phyloP scores from a whole-genome alignment of 1,139 yeast species.

The Candida tropicalis region DNA sequence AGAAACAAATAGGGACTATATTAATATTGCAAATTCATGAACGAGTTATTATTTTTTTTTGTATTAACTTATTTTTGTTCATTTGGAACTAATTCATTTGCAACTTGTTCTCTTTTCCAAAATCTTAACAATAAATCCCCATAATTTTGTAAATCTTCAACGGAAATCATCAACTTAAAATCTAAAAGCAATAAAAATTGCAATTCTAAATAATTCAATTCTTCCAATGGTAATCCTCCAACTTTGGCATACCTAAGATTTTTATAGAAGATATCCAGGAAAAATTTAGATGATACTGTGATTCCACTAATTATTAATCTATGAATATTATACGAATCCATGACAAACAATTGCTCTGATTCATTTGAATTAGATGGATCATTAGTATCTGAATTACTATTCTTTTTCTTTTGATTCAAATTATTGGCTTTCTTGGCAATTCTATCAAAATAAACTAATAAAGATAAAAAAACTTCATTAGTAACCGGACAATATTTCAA shows the following conservation, averaged over 20 bases:
- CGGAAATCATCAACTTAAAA: conserved; percentile 82
- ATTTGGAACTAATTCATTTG: conserved; percentile 35
- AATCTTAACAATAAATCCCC: conserved; percentile 84
- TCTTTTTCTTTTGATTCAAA: conserved; percentile 30
- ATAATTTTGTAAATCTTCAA: conserved; percentile 88
- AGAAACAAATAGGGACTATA: background rate
- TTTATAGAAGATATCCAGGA: conserved; percentile 93
- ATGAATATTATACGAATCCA: conserved; percentile 96
- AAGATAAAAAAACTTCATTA: conserved; percentile 88
- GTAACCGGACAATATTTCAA: conserved; percentile 97
- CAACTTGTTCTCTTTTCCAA: conserved; percentile 70
- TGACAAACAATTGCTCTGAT: conserved; percentile 71
- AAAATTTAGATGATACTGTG: conserved; percentile 93
- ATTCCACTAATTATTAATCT: conserved; percentile 94
- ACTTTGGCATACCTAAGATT: conserved; percentile 96
- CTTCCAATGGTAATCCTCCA: conserved; percentile 95
- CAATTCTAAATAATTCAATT: conserved; percentile 86
- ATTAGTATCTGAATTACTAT: conserved; percentile 18
- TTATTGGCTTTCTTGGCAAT: conserved; percentile 86
- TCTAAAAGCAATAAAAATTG: conserved; percentile 85
- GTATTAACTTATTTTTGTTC: conserved; percentile 10
- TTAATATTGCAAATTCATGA: no score
- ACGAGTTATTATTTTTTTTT: no score
- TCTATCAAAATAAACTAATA: conserved; percentile 91
- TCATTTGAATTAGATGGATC: conserved; percentile 17